phyloP scores from a whole-genome alignment of 176 grass and related monocot genomes.

The Carex kokanica region DNA sequence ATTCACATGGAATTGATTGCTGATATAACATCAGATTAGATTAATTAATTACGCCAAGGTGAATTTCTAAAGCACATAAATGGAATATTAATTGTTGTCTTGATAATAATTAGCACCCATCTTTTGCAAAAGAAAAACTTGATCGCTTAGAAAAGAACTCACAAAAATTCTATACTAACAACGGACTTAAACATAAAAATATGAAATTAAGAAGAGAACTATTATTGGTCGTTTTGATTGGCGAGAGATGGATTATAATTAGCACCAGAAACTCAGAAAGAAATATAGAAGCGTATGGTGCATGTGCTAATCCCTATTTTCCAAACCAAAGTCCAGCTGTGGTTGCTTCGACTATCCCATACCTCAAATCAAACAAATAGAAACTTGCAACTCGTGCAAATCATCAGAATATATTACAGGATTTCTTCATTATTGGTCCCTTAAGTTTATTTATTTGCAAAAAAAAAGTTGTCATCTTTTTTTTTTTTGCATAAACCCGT shows the following conservation, averaged over 20 bases:
- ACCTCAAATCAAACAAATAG: not conserved
- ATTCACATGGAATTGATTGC: not conserved
- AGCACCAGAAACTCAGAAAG: not conserved
- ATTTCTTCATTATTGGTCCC: not conserved
- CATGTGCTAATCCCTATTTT: slow-evolving; percentile 11
- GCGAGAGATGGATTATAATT: slow-evolving; percentile 15
- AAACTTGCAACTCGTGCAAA: slow-evolving; percentile 28
- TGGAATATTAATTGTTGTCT: not conserved
- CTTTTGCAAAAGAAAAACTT: not conserved
- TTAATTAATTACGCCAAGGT: not conserved
- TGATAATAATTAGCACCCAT: too few relatives aligned
- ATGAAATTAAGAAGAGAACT: not conserved
- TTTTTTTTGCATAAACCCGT: not conserved
- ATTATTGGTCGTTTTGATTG: slow-evolving; percentile 8
- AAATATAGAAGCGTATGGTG: not conserved
- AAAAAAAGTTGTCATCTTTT: not conserved
- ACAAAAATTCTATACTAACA: not conserved
- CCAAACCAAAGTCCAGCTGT: slow-evolving; percentile 25
- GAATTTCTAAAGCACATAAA: not conserved
- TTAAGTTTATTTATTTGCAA: not conserved
- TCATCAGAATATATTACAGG: not conserved
- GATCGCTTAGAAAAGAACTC: not conserved
- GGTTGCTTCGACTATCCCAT: not conserved
- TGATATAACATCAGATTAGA: not conserved
- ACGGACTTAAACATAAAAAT: not conserved